A percentile compares a stretch with the other conserved stretches of the same genome.
These are phyloP conservation scores for Rhodotorula diobovata DNA, from an alignment of 768 basidiomycete species.

Conservation along the genomic window DNA sequence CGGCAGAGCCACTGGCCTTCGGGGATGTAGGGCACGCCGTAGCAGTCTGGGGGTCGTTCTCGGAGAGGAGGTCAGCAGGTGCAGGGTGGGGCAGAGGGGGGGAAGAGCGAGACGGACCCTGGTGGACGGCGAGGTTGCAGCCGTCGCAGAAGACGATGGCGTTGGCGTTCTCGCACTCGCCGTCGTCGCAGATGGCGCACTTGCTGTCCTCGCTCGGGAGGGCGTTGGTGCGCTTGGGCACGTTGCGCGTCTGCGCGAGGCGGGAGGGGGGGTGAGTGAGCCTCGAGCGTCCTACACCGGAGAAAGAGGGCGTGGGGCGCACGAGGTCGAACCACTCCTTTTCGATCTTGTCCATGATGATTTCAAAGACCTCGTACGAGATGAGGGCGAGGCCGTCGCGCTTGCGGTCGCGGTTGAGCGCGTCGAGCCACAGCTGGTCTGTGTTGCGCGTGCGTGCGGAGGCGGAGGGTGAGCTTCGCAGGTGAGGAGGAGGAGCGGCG, in stretches of 20 bases:
- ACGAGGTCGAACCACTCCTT: slow-evolving; percentile 99
- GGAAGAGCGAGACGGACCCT: slow-evolving; percentile 59
- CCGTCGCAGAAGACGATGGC: slow-evolving; percentile 99
- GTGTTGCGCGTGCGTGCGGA: too few relatives aligned
- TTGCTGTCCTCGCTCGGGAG: slow-evolving; percentile 92
- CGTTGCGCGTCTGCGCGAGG: slow-evolving; percentile 73
- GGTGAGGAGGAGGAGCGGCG: slow-evolving; percentile 13
- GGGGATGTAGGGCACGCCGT: slow-evolving; percentile 97
- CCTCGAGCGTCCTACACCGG: not conserved
- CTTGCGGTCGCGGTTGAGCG: slow-evolving; percentile 67
- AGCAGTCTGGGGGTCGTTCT: slow-evolving; percentile 66
- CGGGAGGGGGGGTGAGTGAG: too few relatives aligned
- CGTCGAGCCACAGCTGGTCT: slow-evolving; percentile 95
- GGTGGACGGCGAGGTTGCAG: slow-evolving; percentile 98
- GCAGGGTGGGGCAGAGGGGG: too few relatives aligned
- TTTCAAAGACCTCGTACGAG: slow-evolving; percentile 82
- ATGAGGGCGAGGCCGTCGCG: slow-evolving; percentile 68
- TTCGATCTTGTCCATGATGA: slow-evolving; percentile 94
- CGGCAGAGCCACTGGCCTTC: slow-evolving; percentile 99
- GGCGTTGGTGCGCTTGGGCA: slow-evolving; percentile 80
- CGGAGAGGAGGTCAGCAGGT: not conserved
- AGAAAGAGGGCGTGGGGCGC: slow-evolving; percentile 31
- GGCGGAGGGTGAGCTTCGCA: slow-evolving; percentile 5
- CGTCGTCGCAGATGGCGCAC: slow-evolving; percentile 95
- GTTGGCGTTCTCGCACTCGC: slow-evolving; percentile 96